Base-by-base conservation (phyloP, 345 rosid species). In the Eucalyptus pumila region DNA sequence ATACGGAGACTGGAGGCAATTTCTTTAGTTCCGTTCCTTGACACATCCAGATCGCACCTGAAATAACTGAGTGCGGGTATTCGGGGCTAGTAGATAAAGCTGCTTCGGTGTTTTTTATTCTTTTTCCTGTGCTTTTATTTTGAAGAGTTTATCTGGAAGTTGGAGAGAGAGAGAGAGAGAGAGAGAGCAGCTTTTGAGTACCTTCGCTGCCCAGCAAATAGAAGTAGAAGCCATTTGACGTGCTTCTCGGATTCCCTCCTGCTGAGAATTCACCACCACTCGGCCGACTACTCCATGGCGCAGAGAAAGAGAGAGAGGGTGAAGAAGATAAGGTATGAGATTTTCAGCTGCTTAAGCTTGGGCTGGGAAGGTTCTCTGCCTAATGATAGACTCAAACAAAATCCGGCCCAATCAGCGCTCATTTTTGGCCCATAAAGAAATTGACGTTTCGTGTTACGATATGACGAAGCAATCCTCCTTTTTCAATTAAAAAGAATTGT, bases 151-250 rank as follows among this genome's bases (percentile, higher is more conserved):
- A 27, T 17, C 83, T 76, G 83, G 47, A 40, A 76, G 47, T 21
- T 37, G 76, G 11, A 7, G 72, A 30, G 32, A 14, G 80, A 32
- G 76, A n/a, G 40, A 67, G 40, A 32, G 44, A 72, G 45, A 72
- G 45, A 72, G 83, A 69, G 44, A 69, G 44, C 10, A 4, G 83
- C 83, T 76, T 40, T 76, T 76, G 83, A 76, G 83, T 76, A 76
- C 83, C 83, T 76, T 76, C 83, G 83, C 83, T 76, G 83, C 47
- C 47, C 83, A 40, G 83, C 47, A 76, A 76, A 76, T 40, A 21
- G 83, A 76, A 76, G 47, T 11, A 23, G 47, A 76, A 21, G 83
- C 83, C 83, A 76, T 76, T 76, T 37, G 83, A 40, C 83, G 47
- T 40, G 47, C 30, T 76, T 76, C 83, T 76, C 8, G 45, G 83